Evolutionary conservation across 2,329 filamentous ascomycete species (phyloP).

Genomic region (Teratosphaeria zuluensis): DNA sequence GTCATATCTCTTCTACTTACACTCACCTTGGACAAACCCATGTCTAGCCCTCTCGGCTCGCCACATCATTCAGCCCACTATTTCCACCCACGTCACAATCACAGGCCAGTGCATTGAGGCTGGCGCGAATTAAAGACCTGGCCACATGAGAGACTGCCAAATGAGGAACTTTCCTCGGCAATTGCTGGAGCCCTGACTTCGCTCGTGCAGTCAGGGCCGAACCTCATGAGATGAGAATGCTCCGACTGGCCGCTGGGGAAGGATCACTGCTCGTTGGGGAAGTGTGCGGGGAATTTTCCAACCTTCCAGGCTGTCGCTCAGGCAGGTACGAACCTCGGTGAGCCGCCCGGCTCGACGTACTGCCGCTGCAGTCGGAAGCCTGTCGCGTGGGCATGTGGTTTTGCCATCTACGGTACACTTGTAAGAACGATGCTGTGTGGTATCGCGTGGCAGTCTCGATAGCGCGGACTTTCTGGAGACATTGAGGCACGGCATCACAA

Average conservation of each 20-base stretch:
- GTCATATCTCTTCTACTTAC: not conserved
- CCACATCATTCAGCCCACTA: not conserved
- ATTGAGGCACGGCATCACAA: not conserved
- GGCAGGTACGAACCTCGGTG: not conserved
- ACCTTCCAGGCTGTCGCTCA: not conserved
- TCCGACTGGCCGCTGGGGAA: not conserved
- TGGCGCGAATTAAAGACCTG: not conserved
- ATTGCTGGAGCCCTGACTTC: not conserved
- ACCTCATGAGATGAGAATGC: not conserved
- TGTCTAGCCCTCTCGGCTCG: not conserved
- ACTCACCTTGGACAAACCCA: not conserved
- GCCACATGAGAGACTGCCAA: not conserved
- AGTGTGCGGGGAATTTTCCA: not conserved
- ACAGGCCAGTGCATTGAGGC: not conserved
- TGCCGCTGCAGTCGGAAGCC: too few species aligned
- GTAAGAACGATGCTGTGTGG: not conserved
- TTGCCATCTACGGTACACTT: not conserved
- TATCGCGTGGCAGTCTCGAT: not conserved
- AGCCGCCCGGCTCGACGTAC: too few species aligned
- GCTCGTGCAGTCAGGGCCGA: not conserved
- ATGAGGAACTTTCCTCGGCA: not conserved
- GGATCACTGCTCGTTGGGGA: not conserved
- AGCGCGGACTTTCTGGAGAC: not conserved
- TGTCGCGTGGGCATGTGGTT: not conserved
- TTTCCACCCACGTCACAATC: not conserved